Base-by-base conservation (phyloP, 192 early-diverging fungal species). In the Backusella westeae region DNA sequence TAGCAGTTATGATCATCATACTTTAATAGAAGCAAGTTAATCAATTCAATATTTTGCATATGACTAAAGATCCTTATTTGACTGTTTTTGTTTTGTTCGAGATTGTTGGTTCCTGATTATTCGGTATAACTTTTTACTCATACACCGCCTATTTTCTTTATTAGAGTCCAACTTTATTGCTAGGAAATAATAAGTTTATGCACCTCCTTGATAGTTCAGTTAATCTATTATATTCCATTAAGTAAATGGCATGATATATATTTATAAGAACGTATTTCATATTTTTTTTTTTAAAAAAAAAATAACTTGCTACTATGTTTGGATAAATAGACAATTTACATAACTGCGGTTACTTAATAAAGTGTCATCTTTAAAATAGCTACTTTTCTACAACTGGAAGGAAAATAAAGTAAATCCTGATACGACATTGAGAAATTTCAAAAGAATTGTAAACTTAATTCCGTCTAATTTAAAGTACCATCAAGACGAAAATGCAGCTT, bases 11-110 rank as follows among this genome's bases (percentile, higher is more conserved):
- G 53, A 56, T 56, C 53, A 56, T 56, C 53, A 21, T 56, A 26
- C 53, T 56, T 56, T 56, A 56, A 56, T 56, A 56, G 53, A 56
- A 56, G 53, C 53, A 56, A 56, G 53, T 56, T 56, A 56, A 56
- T 56, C 53, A 56, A 21, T 56, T 21, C 53, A 56, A 56, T 56
- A 56, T 56, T 56, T 56, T 56, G 53, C 53, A 56, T 56, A 56
- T 56, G 21, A 56, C 53, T 56, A 56, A 56, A n/a, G 9, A 23
- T 21, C 19, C 19, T 21, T 7, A 3, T 32, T 32, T 32, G 32
- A 32, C 32, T 32, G 2, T 32, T 56, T 56, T 56, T 56, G 21
- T 5, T 21, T 56, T 21, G 21, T 56, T 56, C 53, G 21, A 56
- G 53, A 21, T 56, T 44, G 42, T 21, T 56, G 21, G n/a, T 21